Base-by-base conservation (phyloP, 306 rosid species). In the Malus orientalis region DNA sequence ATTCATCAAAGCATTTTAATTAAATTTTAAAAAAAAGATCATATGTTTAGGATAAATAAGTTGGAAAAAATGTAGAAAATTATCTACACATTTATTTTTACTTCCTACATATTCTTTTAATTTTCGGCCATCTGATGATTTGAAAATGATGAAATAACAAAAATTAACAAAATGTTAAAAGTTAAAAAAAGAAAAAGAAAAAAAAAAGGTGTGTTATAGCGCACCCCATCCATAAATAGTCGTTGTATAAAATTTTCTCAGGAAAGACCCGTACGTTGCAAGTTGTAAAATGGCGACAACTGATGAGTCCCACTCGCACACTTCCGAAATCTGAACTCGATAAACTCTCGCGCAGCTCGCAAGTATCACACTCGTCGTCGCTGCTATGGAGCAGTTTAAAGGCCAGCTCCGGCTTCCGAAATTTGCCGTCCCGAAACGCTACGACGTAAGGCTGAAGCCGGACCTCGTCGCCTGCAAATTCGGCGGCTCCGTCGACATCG, bases 321-420 rank as follows among this genome's bases (percentile, higher is more conserved):
- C 25, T 69, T 18, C 25, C 16, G 23, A 0, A 3, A 60, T 60
- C 33, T 70, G 62, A 42, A 51, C 15, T 42, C 40, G 2, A 10
- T 9, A 19, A 40, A 49, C 42, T 30, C 45, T 30, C 44, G 10
- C 23, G 10, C 25, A 5, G 58, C 23, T 12, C 15, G 33, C 32
- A 11, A 57, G 3, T 60, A 12, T 60, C 65, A 60, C 60, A 36
- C 8, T 36, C 40, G 40, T 36, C 40, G 40, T 36, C 40, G 9
- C 40, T 36, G 40, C 20, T 15, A 93, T 92, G 98, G 97, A 90
- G 62, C 89, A 88, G 72, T 95, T 95, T 92, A 88, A 80, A 83
- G 95, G 93, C 18, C 90, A 90, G 47, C 83, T 96, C 44, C 97
- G 97, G 38, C 95, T 95, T 6, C 98, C 98, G 0, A 89, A 88